Evolutionary conservation across 202 grass and related monocot species (phyloP).

Genomic region (Dendrocalamus latiflorus): DNA sequence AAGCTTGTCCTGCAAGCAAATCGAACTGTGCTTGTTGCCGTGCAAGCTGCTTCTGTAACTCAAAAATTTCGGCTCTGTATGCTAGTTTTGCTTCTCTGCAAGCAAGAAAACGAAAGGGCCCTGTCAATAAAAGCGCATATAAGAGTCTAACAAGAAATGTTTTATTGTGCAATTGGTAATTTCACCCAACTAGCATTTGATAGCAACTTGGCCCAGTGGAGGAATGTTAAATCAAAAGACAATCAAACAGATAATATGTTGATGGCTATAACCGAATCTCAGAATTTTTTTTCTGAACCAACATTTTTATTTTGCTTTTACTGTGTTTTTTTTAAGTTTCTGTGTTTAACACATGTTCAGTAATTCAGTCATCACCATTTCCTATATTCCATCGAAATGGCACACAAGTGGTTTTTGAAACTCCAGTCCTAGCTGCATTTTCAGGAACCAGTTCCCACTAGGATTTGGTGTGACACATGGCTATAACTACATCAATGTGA

Average conservation of each 20-base stretch:
- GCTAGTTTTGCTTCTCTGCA: constrained; percentile 87
- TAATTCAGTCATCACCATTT: neutral
- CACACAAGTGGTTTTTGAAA: neutral
- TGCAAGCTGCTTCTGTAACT: constrained; percentile 89
- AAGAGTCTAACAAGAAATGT: constrained; percentile 13
- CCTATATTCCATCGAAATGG: neutral
- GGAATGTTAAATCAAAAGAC: neutral
- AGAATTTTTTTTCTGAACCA: neutral
- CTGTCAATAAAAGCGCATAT: constrained; percentile 32
- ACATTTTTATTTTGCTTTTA: neutral
- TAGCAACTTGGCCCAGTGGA: neutral
- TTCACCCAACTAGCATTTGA: neutral
- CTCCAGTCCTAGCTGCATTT: neutral
- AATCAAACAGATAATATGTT: neutral
- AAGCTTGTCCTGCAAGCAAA: constrained; percentile 90
- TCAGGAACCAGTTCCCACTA: neutral
- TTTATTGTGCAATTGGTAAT: neutral
- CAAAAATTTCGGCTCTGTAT: constrained; percentile 77
- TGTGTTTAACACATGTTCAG: no score
- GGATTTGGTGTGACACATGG: neutral
- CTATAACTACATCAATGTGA: neutral
- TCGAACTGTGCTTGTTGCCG: constrained; percentile 84
- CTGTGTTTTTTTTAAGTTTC: no score
- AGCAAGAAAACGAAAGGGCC: neutral
- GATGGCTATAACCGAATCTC: neutral